These are phyloP conservation scores for Aspergillus egyptiacus DNA, from an alignment of 495 filamentous ascomycete genomes.

Conservation along the genomic window DNA sequence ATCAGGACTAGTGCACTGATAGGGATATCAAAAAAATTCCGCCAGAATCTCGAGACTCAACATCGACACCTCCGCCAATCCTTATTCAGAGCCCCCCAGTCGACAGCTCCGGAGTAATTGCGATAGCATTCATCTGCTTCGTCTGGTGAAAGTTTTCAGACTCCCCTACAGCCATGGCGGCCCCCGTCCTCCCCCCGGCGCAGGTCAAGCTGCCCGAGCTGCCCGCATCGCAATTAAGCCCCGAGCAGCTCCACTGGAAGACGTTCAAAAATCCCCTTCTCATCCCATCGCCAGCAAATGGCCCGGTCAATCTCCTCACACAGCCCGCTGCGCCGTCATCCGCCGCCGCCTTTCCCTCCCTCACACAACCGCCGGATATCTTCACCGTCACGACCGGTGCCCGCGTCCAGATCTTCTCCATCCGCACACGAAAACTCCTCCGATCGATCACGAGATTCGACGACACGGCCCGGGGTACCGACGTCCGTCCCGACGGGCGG, in stretches of 20 bases:
- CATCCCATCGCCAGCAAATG: conserved; percentile 78
- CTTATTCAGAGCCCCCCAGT: too few relatives aligned
- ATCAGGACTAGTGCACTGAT: background rate
- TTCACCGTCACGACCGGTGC: conserved; percentile 91
- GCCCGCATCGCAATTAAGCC: conserved; percentile 51
- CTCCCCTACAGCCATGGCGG: conserved; percentile 60
- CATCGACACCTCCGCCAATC: background rate
- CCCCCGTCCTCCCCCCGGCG: conserved; percentile 74
- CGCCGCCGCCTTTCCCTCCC: conserved; percentile 41
- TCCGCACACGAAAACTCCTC: conserved; percentile 77
- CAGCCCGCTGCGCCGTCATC: conserved; percentile 55
- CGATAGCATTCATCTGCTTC: background rate
- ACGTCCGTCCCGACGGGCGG: conserved; percentile 81
- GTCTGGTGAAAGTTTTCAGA: background rate
- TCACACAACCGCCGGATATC: conserved; percentile 54
- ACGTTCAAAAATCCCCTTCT: conserved; percentile 83
- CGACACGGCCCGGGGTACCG: conserved; percentile 77
- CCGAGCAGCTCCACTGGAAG: conserved; percentile 93
- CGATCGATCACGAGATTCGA: conserved; percentile 91
- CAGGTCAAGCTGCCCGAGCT: conserved; percentile 71
- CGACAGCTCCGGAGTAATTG: background rate
- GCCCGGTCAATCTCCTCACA: conserved; percentile 82
- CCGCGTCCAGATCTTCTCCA: conserved; percentile 86
- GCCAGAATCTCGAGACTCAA: background rate
- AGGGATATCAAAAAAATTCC: conserved; percentile 1